Base-by-base conservation (phyloP, 306 rosid species). In the Castanospermum australe region DNA sequence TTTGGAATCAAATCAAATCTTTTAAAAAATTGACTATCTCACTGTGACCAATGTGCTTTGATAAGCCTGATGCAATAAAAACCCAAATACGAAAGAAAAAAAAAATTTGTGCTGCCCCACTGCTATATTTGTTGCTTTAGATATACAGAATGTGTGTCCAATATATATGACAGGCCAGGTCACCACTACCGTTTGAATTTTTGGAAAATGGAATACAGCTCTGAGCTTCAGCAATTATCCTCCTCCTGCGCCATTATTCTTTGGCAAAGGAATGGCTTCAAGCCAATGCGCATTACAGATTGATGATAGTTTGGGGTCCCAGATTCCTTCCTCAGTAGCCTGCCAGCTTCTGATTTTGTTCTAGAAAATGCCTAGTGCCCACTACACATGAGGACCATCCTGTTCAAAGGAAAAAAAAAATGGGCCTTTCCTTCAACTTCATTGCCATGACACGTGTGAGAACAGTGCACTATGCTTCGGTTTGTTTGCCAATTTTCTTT, bases 181-280 rank as follows among this genome's bases (percentile, higher is more conserved):
- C 54, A 66, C 70, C 81, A 79, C 78, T 60, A 85, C 77, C 63
- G 77, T 80, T 56, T 79, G 84, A 35, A 81, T 86, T 67, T 38
- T 39, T 17, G 67, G 64, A 36, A 77, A 67, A 83, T 87, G 91
- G 88, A 75, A 61, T 89, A 76, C 91, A 87, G 89, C 91, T 72
- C 67, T 48, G 63, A 69, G 48, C 24, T 60, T 48, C 2, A 9
- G 20, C 76, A 80, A 33, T 24, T 54, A 63, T 45, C 66, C 33
- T 63, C 79, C 74, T 65, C 51, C 47, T 36, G 30, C 57, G 6
- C 44, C 63, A 86, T 50, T 11, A 77, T 66, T 15, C 71, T 13
- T 60, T 38, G 50, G 2, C 50, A 52, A 11, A 39, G 57, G 71
- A 44, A 52, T 74, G 77, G 36, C 4, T 56, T 72, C 71, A 62